phyloP scores from a whole-genome alignment of 169 alveolate species.

The Plasmodium gallinaceum region DNA sequence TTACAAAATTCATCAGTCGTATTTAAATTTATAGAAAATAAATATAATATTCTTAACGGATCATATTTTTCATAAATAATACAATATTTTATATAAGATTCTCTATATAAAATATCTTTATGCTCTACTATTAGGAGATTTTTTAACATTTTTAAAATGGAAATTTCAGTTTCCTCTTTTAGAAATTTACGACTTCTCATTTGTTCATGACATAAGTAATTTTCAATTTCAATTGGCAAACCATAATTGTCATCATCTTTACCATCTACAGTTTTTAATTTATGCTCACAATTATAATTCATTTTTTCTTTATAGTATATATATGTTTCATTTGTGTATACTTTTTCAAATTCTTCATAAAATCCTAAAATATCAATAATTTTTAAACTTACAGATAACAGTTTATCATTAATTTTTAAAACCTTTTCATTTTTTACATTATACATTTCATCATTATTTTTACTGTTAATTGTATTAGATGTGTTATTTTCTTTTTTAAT shows the following conservation, averaged over 20 bases:
- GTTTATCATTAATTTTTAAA: conserved; percentile 19
- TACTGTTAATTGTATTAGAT: neutral
- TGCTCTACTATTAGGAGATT: conserved; percentile 34
- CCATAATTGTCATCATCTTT: neutral
- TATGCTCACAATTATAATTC: neutral
- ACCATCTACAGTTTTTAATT: neutral
- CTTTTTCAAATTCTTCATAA: conserved; percentile 55
- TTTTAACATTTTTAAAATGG: conserved; percentile 49
- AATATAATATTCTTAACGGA: conserved; percentile 36
- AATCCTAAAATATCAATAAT: conserved; percentile 33
- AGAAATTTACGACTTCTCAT: conserved; percentile 58
- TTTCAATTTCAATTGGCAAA: conserved; percentile 54
- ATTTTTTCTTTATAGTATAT: conserved; percentile 36
- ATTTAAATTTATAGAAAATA: conserved; percentile 60
- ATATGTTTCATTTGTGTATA: conserved; percentile 47
- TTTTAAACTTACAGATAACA: conserved; percentile 4
- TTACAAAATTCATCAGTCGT: conserved; percentile 27
- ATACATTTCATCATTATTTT: neutral
- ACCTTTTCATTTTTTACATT: neutral
- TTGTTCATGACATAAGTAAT: conserved; percentile 68
- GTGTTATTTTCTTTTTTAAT: neutral
- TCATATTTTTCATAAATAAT: conserved; percentile 67
- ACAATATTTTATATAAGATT: conserved; percentile 42
- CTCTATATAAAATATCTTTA: conserved; percentile 43
- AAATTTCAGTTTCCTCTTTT: conserved; percentile 53